Percentiles rank a stretch among this genome's conserved stretches.
Evolutionary conservation across 257 asterid species (phyloP).

Genomic region (Craterostigma plantagineum): DNA sequence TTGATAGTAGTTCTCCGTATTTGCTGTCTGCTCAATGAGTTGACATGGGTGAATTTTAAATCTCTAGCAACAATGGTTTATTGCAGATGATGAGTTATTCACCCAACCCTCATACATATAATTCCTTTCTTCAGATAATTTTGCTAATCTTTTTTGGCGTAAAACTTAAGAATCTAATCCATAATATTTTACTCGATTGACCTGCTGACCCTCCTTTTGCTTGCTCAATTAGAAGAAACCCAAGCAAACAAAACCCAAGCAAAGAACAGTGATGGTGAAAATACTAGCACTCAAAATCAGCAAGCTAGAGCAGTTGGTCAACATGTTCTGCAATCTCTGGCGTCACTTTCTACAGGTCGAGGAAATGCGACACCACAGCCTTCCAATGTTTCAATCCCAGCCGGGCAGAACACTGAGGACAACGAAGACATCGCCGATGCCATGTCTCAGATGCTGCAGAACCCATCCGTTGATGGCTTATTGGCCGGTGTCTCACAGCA

Average conservation of each 20-base stretch:
- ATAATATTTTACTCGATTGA: no score
- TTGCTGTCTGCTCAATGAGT: no score
- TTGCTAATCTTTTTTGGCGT: no score
- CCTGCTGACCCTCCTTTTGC: no score
- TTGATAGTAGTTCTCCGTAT: no score
- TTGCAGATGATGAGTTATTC: no score
- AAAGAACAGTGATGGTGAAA: constrained; percentile 24
- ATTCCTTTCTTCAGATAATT: no score
- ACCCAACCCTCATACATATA: no score
- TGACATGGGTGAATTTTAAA: no score
- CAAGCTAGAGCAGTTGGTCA: constrained; percentile 39
- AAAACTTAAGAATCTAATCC: no score
- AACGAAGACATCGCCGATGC: constrained; percentile 39
- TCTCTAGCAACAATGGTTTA: no score
- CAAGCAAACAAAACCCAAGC: constrained; percentile 25
- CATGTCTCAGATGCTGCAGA: constrained; percentile 60
- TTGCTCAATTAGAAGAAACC: constrained; percentile 27
- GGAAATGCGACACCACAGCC: constrained; percentile 16
- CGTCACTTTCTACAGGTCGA: constrained; percentile 23
- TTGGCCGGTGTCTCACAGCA: constrained; percentile 84
- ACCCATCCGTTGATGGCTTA: constrained; percentile 58
- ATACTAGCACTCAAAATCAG: constrained; percentile 20
- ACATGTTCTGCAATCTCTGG: constrained; percentile 61
- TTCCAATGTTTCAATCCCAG: not conserved
- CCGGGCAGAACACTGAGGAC: constrained; percentile 15